Conservation (phyloP, 352 stramenopile species). For the Phytophthora meadii region DNA sequence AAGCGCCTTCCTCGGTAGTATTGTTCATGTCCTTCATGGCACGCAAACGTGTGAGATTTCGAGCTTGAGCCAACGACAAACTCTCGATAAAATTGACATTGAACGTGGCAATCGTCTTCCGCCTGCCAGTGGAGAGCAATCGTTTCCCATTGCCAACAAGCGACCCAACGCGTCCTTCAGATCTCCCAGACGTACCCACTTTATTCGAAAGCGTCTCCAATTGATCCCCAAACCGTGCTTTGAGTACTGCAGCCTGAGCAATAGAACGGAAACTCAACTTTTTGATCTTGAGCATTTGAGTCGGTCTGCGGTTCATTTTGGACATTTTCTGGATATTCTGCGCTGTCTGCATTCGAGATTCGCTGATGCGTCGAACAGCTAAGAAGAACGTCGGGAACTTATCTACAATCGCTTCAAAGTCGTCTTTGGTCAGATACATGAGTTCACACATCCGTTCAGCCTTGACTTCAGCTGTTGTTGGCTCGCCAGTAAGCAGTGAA, state of each 20-base stretch:
- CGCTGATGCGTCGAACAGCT: constrained; percentile 67
- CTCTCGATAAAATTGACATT: constrained; percentile 42
- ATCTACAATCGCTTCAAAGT: constrained; percentile 66
- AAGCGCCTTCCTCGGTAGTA: constrained; percentile 32
- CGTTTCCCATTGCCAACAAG: constrained; percentile 10
- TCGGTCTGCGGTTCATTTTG: constrained; percentile 54
- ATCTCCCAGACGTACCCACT: constrained; percentile 8
- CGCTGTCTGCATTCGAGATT: constrained; percentile 71
- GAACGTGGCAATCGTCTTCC: constrained; percentile 34
- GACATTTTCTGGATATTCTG: constrained; percentile 73
- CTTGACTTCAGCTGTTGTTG: constrained; percentile 64
- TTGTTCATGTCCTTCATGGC: constrained; percentile 39
- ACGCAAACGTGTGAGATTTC: constrained; percentile 36
- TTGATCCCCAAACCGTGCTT: constrained; percentile 27
- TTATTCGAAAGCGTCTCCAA: constrained; percentile 12
- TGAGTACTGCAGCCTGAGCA: constrained; percentile 23
- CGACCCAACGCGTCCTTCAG: constrained; percentile 23
- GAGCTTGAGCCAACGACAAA: constrained; percentile 44
- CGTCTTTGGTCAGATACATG: constrained; percentile 60
- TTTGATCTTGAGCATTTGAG: constrained; percentile 31
- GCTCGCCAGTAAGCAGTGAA: constrained; percentile 63
- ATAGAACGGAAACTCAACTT: constrained; percentile 32
- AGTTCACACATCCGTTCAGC: constrained; percentile 73
- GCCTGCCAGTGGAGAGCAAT: constrained; percentile 30
- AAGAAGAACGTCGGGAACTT: constrained; percentile 79